phyloP scores from a whole-genome alignment of 1,284 basidiomycete genomes.

The Hymenochaete sp. region DNA sequence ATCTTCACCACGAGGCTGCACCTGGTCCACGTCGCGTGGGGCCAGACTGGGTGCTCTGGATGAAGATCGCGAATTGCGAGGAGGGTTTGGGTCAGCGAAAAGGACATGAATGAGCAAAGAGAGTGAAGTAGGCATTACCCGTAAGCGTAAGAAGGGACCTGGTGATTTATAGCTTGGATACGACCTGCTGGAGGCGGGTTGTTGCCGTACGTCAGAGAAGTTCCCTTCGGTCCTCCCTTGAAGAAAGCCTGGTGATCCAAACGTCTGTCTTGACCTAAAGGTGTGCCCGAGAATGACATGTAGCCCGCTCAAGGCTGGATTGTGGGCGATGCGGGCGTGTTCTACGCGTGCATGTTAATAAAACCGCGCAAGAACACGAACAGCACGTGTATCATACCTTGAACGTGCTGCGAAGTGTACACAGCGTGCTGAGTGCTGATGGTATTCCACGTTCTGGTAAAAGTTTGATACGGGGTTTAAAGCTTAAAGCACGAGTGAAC shows the following conservation, averaged over 20 bases:
- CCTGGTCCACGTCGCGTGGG: conserved; percentile 33
- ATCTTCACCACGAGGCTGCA: conserved; percentile 24
- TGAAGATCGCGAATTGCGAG: conserved; percentile 16
- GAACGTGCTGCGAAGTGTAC: no score
- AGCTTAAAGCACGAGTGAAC: no score
- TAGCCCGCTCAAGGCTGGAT: conserved; percentile 26
- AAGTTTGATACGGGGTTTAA: no score
- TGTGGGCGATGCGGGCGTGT: conserved; percentile 8
- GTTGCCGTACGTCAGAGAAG: conserved; percentile 26
- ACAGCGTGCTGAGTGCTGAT: not conserved
- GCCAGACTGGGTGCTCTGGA: conserved; percentile 47
- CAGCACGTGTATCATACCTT: no score
- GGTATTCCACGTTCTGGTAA: no score
- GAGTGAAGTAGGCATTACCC: conserved; percentile 38
- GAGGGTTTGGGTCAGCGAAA: conserved; percentile 4
- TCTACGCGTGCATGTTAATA: conserved; percentile 12
- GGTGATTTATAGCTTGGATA: conserved; percentile 33
- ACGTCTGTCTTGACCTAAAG: conserved; percentile 73
- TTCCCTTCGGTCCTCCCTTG: conserved; percentile 48
- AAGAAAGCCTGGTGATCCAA: conserved; percentile 71
- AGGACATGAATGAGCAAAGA: conserved; percentile 7
- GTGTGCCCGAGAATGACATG: conserved; percentile 80
- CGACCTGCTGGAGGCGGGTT: conserved; percentile 26
- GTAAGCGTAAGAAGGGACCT: conserved; percentile 57
- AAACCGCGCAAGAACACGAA: conserved; percentile 6